A percentile compares a stretch with the other conserved stretches of the same genome.
These are phyloP conservation scores for Diaporthe batatas DNA, from an alignment of 2,329 filamentous ascomycete genomes.

Conservation along the genomic window DNA sequence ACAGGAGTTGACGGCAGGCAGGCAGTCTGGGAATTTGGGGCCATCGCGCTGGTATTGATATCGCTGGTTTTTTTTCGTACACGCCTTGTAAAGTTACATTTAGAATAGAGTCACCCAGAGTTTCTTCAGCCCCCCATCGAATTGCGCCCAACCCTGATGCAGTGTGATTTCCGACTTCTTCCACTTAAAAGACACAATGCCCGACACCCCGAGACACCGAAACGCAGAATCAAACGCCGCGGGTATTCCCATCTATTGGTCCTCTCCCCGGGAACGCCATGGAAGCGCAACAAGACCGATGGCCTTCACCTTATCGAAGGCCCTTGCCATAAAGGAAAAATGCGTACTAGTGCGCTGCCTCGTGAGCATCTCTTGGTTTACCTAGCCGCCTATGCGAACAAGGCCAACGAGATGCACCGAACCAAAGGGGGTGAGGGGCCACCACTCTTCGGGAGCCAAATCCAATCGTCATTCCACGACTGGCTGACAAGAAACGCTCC, in stretches of 20 bases:
- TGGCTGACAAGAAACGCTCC: conserved; percentile 3
- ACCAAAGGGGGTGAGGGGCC: not conserved
- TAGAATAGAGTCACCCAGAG: conserved; percentile 16
- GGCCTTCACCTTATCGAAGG: not conserved
- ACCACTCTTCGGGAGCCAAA: not conserved
- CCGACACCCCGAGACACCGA: conserved; percentile 4
- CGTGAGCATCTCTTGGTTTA: not conserved
- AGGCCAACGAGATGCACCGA: not conserved
- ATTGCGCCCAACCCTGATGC: not conserved
- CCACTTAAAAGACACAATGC: not conserved
- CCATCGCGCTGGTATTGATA: conserved; percentile 14
- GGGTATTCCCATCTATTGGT: conserved; percentile 35
- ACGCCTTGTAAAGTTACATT: conserved; percentile 20
- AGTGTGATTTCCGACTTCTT: not conserved
- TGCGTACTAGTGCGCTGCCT: not conserved
- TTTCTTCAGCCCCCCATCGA: not conserved
- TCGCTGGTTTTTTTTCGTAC: conserved; percentile 16
- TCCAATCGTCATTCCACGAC: not conserved
- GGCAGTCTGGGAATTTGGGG: not conserved
- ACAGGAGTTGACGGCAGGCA: not conserved
- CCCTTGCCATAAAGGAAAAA: not conserved
- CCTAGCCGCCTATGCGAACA: conserved; percentile 16
- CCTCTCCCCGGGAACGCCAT: conserved; percentile 30
- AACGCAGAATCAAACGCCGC: conserved; percentile 24
- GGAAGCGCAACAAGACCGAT: conserved; percentile 17